Evolutionary conservation across 257 asterid species (phyloP), one percentile per base, ranked within the genome.

Genomic region (Petunia axillaris): DNA sequence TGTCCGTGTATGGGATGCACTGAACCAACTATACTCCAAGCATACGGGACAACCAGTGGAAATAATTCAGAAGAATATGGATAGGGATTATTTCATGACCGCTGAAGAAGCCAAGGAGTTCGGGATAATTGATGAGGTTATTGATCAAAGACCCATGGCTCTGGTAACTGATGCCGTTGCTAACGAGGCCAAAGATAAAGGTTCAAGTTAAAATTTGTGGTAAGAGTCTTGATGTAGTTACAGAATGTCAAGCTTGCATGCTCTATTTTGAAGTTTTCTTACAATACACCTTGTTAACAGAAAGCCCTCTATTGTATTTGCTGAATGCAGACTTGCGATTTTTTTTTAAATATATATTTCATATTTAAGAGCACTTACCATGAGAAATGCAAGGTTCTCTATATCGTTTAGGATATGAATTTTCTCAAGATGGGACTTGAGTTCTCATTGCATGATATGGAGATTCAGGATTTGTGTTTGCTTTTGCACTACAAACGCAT

Each of bases 21-120:
- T 95, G 82, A 95, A 95, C 58, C 58, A 9, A 16, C 57, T 68
- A 68, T 68, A 95, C 82, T 74, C 87, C 40, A 95, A 95, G 89
- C 98, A 95, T 84, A 93, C 99, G 4, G 98, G 98, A 38, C 97
- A 92, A 84, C 54, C 92, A 11, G 83, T 91, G 70, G 97, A 91
- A 13, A 67, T 77, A 78, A 84, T 95, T 77, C 87, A 91, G 81
- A 92, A 85, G 80, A 90, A 90, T 79, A 93, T 93, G 99, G 97
- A 93, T 66, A 93, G 98, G 8, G 98, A 95, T 85, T 86, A 91
- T 86, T 95, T 93, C 85, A 92, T 95, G 98, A 93, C 99, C n/a
- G 89, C 99, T 73, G 87, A 86, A 50, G 99, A 93, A 86, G 97
- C 99, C 54, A 93, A 93, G 85, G 95, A 93, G 76, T 95, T 95